phyloP scores from a whole-genome alignment of 2,329 filamentous ascomycete species.

The Dothiorella sarmentorum region DNA sequence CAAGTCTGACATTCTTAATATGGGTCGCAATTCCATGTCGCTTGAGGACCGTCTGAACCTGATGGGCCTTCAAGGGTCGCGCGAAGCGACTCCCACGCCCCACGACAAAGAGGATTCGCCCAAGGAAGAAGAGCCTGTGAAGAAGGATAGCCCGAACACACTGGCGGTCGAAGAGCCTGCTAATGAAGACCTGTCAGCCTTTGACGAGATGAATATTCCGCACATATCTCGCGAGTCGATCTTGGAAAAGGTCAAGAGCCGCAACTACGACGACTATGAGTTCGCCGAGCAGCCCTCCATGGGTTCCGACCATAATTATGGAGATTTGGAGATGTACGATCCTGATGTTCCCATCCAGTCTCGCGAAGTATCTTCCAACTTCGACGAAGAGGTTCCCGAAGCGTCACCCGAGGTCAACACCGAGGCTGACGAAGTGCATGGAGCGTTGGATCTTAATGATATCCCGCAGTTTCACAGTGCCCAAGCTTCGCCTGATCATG shows the following conservation, averaged over 20 bases:
- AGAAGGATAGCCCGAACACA: constrained; percentile 25
- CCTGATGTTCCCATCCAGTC: constrained; percentile 89
- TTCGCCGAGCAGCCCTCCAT: constrained; percentile 38
- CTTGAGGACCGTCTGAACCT: constrained; percentile 81
- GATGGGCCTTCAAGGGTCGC: constrained; percentile 72
- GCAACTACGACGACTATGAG: constrained; percentile 49
- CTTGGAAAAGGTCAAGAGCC: constrained; percentile 75
- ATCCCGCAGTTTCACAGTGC: constrained; percentile 60
- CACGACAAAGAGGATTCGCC: constrained; percentile 21
- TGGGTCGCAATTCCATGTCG: constrained; percentile 71
- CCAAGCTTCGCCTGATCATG: constrained; percentile 41
- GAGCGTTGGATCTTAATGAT: constrained; percentile 56
- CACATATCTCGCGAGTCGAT: constrained; percentile 94
- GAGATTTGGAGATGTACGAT: constrained; percentile 60
- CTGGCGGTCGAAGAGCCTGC: constrained; percentile 36
- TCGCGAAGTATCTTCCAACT: constrained; percentile 64
- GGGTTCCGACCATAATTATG: constrained; percentile 54
- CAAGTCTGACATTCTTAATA: constrained; percentile 75
- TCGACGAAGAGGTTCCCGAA: constrained; percentile 58
- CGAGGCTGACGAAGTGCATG: constrained; percentile 53
- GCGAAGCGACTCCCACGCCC: constrained; percentile 36
- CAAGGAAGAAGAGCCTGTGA: constrained; percentile 17
- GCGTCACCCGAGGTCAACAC: constrained; percentile 62
- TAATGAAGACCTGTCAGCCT: constrained; percentile 31
- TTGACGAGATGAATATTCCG: constrained; percentile 61